phyloP scores from a whole-genome alignment of 306 rosid species.

The Inga laurina region DNA sequence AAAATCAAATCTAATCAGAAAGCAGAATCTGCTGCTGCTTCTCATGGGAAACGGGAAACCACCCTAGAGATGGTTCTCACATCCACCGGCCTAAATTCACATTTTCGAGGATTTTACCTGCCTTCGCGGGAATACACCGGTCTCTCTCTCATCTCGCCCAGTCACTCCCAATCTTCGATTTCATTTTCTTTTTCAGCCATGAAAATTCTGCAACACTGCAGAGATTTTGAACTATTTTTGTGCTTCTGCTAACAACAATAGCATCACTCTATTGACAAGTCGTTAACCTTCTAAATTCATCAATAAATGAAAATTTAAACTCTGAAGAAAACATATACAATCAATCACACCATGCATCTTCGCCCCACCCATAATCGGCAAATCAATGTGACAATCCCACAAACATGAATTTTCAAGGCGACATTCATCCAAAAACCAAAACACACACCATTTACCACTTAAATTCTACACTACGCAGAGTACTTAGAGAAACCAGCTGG shows the following conservation, averaged over 20 bases:
- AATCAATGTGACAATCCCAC: background rate
- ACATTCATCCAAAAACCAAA: background rate
- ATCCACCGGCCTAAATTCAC: background rate
- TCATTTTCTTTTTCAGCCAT: background rate
- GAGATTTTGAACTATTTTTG: background rate
- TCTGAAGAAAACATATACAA: background rate
- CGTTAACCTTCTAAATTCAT: background rate
- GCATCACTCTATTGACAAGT: background rate
- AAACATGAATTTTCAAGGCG: background rate
- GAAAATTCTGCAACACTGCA: slow-evolving; percentile 5
- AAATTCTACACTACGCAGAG: background rate
- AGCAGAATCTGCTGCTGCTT: background rate
- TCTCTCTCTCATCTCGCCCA: background rate
- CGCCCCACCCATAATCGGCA: background rate
- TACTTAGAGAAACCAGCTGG: background rate
- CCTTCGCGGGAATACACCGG: slow-evolving; percentile 25
- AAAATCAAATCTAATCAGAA: slow-evolving; percentile 8
- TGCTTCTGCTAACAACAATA: background rate
- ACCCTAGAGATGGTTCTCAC: background rate
- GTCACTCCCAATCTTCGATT: background rate
- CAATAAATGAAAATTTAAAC: background rate
- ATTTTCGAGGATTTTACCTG: background rate
- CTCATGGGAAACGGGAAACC: background rate
- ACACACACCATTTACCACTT: background rate
- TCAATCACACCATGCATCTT: background rate